These are phyloP conservation scores for Tetragonia tetragonoides DNA, from an alignment of 148 eudicot genomes.

Conservation along the genomic window DNA sequence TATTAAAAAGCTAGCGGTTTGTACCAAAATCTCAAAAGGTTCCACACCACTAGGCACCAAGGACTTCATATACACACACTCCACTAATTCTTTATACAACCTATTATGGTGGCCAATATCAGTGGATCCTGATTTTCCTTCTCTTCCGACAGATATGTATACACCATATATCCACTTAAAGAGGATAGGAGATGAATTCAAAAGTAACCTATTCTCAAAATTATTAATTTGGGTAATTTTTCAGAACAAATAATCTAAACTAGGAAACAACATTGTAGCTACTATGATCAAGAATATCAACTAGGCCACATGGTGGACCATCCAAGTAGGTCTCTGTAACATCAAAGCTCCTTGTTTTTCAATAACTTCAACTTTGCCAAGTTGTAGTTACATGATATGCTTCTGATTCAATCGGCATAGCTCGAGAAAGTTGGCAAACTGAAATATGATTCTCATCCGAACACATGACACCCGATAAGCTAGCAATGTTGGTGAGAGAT, in stretches of 20 bases:
- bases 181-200: background rate
- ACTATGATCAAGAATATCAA: background rate
- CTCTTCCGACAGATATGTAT: background rate
- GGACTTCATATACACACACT: too few species aligned
- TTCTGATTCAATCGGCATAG: background rate
- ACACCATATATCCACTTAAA: background rate
- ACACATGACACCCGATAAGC: background rate
- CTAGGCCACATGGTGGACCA: conserved; percentile 10
- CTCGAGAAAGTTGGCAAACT: background rate
- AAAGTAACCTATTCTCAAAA: background rate
- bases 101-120: background rate
- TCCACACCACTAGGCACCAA: too few species aligned
- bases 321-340: background rate
- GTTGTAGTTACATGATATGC: too few species aligned
- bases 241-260: background rate
- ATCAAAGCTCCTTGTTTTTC: background rate
- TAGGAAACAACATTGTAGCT: background rate
- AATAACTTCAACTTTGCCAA: background rate
- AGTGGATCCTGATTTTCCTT: background rate
- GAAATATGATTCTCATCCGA: background rate
- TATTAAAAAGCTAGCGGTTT: too few species aligned
- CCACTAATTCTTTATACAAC: too few species aligned
- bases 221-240: background rate
- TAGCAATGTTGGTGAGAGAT: background rate
- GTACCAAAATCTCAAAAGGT: too few species aligned